These are phyloP conservation scores for Ceratobasidium theobromae DNA, from an alignment of 1,284 basidiomycete genomes.

Conservation along the genomic window DNA sequence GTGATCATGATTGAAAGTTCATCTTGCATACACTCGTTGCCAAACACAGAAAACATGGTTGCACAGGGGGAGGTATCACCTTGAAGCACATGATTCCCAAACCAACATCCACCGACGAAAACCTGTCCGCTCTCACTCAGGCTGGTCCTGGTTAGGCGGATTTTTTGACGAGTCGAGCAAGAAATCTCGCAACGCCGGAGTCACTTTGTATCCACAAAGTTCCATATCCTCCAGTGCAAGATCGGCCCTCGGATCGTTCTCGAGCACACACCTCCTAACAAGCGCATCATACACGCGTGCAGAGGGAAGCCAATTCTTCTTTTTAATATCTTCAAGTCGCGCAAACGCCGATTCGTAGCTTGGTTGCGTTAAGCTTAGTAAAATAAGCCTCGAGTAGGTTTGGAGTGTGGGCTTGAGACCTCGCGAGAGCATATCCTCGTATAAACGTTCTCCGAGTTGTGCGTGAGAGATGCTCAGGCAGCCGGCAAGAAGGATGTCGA, in stretches of 20 bases:
- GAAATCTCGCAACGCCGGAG: constrained; percentile 40
- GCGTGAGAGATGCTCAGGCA: constrained; percentile 59
- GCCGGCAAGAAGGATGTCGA: constrained; percentile 66
- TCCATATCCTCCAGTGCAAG: constrained; percentile 73
- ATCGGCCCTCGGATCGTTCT: constrained; percentile 62
- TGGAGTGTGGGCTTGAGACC: constrained; percentile 55
- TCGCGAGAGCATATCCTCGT: constrained; percentile 58
- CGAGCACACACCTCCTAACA: constrained; percentile 57
- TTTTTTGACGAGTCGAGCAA: no score
- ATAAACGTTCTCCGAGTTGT: constrained; percentile 60
- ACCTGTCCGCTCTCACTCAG: no score
- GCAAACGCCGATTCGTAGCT: constrained; percentile 84
- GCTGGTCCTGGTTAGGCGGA: no score
- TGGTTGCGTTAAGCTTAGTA: constrained; percentile 66
- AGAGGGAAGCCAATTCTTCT: constrained; percentile 57
- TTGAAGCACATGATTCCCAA: no score
- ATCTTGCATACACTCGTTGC: no score
- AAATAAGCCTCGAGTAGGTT: constrained; percentile 68
- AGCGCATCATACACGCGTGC: constrained; percentile 61
- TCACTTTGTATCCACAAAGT: constrained; percentile 50
- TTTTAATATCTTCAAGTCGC: constrained; percentile 86
- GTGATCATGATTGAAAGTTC: no score
- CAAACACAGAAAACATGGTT: no score
- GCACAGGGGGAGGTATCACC: no score
- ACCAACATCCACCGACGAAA: no score